These are phyloP conservation scores for Diaporthe citri DNA, from an alignment of 2,329 filamentous ascomycete species.

Conservation along the genomic window DNA sequence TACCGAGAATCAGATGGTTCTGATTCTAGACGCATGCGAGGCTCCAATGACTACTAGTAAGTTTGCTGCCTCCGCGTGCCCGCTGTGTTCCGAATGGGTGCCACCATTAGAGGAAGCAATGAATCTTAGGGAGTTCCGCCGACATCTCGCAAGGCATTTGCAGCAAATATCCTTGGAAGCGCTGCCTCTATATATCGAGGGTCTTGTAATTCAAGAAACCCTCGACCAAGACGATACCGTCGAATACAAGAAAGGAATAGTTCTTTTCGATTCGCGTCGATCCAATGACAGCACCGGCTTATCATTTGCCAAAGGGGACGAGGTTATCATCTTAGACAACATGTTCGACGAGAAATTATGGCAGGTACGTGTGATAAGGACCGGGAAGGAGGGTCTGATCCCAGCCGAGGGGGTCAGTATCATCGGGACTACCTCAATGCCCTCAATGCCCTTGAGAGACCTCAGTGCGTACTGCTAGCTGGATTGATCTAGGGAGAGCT, in stretches of 20 bases:
- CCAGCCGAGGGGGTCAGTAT: background rate
- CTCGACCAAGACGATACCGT: background rate
- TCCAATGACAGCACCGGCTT: too few species aligned
- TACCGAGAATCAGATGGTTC: background rate
- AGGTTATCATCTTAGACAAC: background rate
- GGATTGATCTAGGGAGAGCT: background rate
- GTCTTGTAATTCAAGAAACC: background rate
- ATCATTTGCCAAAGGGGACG: background rate
- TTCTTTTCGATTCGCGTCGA: background rate
- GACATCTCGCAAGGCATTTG: background rate
- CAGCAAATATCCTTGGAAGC: constrained; percentile 6
- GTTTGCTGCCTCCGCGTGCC: background rate
- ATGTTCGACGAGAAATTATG: background rate
- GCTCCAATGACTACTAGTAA: too few species aligned
- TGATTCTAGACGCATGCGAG: background rate
- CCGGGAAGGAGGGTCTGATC: background rate
- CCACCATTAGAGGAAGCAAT: background rate
- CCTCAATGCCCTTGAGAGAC: background rate
- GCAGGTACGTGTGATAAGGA: background rate
- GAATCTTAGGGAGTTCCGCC: background rate
- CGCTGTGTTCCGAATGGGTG: background rate
- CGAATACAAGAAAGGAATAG: background rate
- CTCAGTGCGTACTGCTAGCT: background rate
- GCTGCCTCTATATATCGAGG: background rate
- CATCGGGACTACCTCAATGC: background rate